phyloP scores from a whole-genome alignment of 2,329 filamentous ascomycete genomes.

The Aspergillus sp. region DNA sequence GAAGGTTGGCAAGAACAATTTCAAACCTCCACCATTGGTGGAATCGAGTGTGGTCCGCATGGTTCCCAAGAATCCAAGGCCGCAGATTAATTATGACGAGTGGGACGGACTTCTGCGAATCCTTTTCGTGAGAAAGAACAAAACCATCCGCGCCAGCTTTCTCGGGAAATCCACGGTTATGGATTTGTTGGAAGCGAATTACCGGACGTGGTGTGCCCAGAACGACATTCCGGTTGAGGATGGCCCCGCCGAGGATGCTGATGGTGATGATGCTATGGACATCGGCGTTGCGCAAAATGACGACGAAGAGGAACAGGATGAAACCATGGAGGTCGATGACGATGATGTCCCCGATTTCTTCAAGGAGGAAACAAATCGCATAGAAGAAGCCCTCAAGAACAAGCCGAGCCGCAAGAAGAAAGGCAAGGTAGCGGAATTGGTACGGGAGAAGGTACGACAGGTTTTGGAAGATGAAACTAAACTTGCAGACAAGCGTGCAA shows the following conservation, averaged over 20 bases:
- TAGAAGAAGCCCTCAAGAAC: slow-evolving; percentile 35
- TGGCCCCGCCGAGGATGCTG: slow-evolving; percentile 36
- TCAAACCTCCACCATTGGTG: slow-evolving; percentile 88
- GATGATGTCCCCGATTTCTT: slow-evolving; percentile 77
- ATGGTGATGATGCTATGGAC: slow-evolving; percentile 33
- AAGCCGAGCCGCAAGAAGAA: slow-evolving; percentile 64
- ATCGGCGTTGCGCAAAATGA: slow-evolving; percentile 28
- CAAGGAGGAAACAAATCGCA: slow-evolving; percentile 52
- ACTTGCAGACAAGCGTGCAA: slow-evolving; percentile 73
- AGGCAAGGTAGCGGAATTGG: slow-evolving; percentile 72
- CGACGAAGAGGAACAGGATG: slow-evolving; percentile 45
- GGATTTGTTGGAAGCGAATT: slow-evolving; percentile 80
- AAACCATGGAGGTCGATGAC: slow-evolving; percentile 48
- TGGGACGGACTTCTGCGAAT: slow-evolving; percentile 87
- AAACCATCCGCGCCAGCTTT: slow-evolving; percentile 77
- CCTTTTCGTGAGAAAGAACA: slow-evolving; percentile 84
- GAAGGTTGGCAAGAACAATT: slow-evolving; percentile 96
- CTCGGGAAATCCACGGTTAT: slow-evolving; percentile 76
- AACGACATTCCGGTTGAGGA: slow-evolving; percentile 78
- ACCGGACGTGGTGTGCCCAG: slow-evolving; percentile 83
- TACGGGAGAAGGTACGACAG: slow-evolving; percentile 81
- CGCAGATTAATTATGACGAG: slow-evolving; percentile 87
- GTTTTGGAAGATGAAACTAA: slow-evolving; percentile 77
- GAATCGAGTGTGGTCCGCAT: slow-evolving; percentile 88
- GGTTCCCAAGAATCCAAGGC: slow-evolving; percentile 78